Evolutionary conservation across 352 stramenopile genomes (phyloP).

Genomic region (Globisporangium okanoganense): DNA sequence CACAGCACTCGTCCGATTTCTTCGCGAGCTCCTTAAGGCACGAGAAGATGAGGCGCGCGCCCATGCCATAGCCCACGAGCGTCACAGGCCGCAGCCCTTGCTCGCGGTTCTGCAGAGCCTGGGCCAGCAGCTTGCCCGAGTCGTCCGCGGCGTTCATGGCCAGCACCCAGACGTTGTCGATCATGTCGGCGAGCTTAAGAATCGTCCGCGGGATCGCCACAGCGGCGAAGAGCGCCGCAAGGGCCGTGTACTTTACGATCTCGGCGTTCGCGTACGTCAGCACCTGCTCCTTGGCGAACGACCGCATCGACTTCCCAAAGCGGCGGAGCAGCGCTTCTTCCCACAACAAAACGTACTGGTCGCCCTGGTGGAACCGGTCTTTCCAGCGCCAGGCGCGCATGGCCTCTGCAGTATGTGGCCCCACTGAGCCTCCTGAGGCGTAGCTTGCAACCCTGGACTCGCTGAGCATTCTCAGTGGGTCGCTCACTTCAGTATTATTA

Average conservation of each 20-base stretch:
- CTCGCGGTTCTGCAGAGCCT: slow-evolving; percentile 55
- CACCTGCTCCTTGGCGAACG: slow-evolving; percentile 69
- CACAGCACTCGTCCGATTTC: slow-evolving; percentile 44
- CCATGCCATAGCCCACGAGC: slow-evolving; percentile 88
- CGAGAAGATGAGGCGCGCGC: slow-evolving; percentile 85
- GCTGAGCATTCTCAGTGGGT: slow-evolving; percentile 39
- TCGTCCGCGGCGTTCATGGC: slow-evolving; percentile 73
- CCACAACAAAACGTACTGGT: slow-evolving; percentile 82
- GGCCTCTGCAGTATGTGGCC: slow-evolving; percentile 1
- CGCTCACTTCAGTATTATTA: slow-evolving; percentile 1
- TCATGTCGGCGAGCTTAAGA: slow-evolving; percentile 64
- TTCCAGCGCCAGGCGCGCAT: slow-evolving; percentile 82
- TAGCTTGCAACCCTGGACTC: slow-evolving; percentile 20
- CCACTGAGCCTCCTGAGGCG: neutral
- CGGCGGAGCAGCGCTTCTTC: slow-evolving; percentile 66
- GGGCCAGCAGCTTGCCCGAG: slow-evolving; percentile 73
- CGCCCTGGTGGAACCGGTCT: slow-evolving; percentile 72
- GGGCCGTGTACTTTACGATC: slow-evolving; percentile 69
- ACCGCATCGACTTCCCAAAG: slow-evolving; percentile 80
- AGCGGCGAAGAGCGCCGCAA: slow-evolving; percentile 71
- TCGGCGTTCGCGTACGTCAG: slow-evolving; percentile 64
- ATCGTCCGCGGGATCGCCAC: slow-evolving; percentile 71
- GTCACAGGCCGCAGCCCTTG: slow-evolving; percentile 84
- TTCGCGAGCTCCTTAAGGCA: slow-evolving; percentile 87
- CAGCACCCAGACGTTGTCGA: slow-evolving; percentile 85